Evolutionary conservation across 2,329 filamentous ascomycete species (phyloP).

Genomic region (Zarea fungicola): DNA sequence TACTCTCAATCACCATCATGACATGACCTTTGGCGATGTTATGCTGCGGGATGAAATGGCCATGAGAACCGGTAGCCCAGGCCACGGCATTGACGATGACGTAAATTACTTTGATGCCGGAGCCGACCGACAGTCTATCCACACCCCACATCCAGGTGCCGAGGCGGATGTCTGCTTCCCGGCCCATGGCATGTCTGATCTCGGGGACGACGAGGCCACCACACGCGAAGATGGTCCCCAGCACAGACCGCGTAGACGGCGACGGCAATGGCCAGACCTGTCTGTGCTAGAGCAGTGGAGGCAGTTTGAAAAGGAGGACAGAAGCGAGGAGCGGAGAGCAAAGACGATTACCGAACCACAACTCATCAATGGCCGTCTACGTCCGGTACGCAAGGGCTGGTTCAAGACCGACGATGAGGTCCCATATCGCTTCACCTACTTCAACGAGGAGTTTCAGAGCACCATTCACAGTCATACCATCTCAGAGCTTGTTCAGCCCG

Average conservation of each 20-base stretch:
- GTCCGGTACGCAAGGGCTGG: conserved; percentile 76
- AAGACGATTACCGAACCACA: conserved; percentile 94
- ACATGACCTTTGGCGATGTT: conserved; percentile 60
- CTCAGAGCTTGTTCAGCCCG: conserved; percentile 83
- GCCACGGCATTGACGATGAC: conserved; percentile 24
- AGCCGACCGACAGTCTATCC: conserved; percentile 24
- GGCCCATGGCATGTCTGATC: conserved; percentile 63
- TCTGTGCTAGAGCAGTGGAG: conserved; percentile 84
- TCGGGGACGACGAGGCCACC: conserved; percentile 68
- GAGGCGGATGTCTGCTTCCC: conserved; percentile 94
- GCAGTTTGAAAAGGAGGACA: conserved; percentile 75
- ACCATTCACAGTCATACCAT: conserved; percentile 96
- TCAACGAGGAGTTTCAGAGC: conserved; percentile 93
- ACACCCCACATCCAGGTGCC: conserved; percentile 56
- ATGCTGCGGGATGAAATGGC: conserved; percentile 64
- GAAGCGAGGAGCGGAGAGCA: conserved; percentile 73
- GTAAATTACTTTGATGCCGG: conserved; percentile 28
- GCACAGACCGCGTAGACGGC: conserved; percentile 50
- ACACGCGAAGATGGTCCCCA: conserved; percentile 36
- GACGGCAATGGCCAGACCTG: conserved; percentile 81
- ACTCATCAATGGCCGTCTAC: conserved; percentile 81
- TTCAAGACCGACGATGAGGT: conserved; percentile 82
- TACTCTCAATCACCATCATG: conserved; percentile 40
- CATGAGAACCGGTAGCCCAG: conserved; percentile 27
- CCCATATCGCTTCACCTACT: conserved; percentile 95